These are phyloP conservation scores for Oryza meyeriana DNA, from an alignment of 176 grass and related monocot genomes.

Conservation along the genomic window DNA sequence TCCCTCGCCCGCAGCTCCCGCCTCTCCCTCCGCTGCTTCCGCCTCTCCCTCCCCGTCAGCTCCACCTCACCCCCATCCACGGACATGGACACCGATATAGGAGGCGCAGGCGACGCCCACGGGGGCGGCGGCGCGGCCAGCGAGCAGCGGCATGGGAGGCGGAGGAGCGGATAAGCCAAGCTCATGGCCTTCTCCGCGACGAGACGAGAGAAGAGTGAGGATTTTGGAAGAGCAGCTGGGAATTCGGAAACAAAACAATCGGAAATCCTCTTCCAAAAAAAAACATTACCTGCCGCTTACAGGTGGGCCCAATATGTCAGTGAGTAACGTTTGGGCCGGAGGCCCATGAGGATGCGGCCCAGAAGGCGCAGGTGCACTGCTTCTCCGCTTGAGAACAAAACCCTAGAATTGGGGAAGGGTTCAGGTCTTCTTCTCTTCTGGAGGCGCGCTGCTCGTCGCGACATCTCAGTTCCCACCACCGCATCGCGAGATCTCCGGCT, in stretches of 20 bases:
- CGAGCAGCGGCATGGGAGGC: slow-evolving; percentile 29
- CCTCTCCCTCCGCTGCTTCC: slow-evolving; percentile 53
- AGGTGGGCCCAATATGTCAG: background rate
- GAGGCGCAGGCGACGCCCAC: background rate
- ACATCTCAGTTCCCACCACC: background rate
- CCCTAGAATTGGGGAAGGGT: slow-evolving; percentile 18
- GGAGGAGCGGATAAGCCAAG: slow-evolving; percentile 50
- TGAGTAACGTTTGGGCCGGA: background rate
- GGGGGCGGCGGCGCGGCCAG: background rate
- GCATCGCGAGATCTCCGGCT: slow-evolving; percentile 3
- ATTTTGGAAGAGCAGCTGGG: background rate
- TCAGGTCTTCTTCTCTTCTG: background rate
- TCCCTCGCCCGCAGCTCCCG: slow-evolving; percentile 60
- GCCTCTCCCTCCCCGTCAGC: slow-evolving; percentile 54
- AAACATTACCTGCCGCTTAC: background rate
- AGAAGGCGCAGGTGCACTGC: background rate
- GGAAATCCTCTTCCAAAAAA: background rate
- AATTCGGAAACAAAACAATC: slow-evolving; percentile 1
- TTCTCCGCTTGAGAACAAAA: background rate
- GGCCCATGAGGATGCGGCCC: background rate
- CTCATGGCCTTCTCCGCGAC: slow-evolving; percentile 9
- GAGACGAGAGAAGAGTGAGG: background rate
- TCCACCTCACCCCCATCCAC: slow-evolving; percentile 7
- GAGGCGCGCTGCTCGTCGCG: background rate
- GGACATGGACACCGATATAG: slow-evolving; percentile 5